Evolutionary conservation across 768 basidiomycete genomes (phyloP), one percentile per base, ranked within the genome.

Genomic region (Naganishia antarctica): DNA sequence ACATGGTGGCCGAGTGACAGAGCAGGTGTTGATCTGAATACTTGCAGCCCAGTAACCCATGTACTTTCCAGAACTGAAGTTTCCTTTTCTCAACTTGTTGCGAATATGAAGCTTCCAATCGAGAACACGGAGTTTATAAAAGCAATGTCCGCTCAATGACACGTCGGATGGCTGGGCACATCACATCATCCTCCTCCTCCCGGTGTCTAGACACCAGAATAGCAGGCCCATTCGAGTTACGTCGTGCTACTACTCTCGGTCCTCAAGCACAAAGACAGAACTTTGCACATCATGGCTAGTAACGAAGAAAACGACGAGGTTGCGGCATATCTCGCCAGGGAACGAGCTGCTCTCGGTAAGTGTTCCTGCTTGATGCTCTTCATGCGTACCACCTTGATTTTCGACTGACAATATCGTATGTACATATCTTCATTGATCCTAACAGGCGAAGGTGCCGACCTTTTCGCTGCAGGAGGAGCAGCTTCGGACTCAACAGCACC

Each of bases 261-360:
- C 8, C 37, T 8, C 37, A 40, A 16, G 7, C 7, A 40, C 7
- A 40, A 7, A 40, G 37, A n/a, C 18, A n/a, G n/a, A n/a, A n/a
- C n/a, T n/a, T n/a, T 21, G 15, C 21, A 21, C 9, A 51, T 31
- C 50, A 51, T 51, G 50, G 50, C 50, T 31, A 23, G 9, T 6
- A 57, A 57, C 37, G 41, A 51, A 32, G 71, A 70, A 45, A 71
- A 77, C 67, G 76, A 77, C 68, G 74, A 73, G 34, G 75, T 72
- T 65, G 76, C 76, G 26, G 76, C 75, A 61, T 77, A 75, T 70
- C 69, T 77, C 21, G 76, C 76, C 6, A 47, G 73, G 50, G 76
- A 77, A 62, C 71, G 73, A 63, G 73, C 70, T 15, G 71, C 72
- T 29, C 67, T 77, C 28, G 76, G 76, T 77, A 63, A 65, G 73